phyloP scores from a whole-genome alignment of 2,329 filamentous ascomycete species.

The Chaetomiaceae sp. region DNA sequence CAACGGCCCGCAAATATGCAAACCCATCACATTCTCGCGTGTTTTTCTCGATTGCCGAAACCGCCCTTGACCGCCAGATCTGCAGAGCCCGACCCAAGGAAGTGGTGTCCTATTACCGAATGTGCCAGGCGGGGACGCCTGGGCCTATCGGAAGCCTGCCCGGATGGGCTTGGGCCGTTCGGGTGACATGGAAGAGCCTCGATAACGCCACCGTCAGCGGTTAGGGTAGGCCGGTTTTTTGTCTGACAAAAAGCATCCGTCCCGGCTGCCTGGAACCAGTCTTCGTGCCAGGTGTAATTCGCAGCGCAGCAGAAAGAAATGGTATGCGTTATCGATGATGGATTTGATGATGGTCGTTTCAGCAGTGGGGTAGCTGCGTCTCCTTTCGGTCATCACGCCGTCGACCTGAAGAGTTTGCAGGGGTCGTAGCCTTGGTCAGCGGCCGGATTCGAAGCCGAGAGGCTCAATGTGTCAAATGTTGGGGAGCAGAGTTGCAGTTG shows the following conservation, averaged over 20 bases:
- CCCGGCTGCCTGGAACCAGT: constrained; percentile 1
- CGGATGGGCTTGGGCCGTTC: too few relatives aligned
- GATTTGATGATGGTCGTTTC: too few relatives aligned
- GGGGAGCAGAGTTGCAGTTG: too few relatives aligned
- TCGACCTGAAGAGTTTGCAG: not conserved
- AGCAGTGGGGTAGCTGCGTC: too few relatives aligned
- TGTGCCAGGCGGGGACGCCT: too few relatives aligned
- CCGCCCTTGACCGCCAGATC: not conserved
- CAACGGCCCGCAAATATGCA: not conserved
- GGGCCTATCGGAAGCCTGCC: constrained; percentile 5
- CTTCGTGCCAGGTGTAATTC: not conserved
- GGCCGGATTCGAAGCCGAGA: not conserved
- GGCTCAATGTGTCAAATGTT: not conserved
- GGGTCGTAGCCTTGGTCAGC: constrained; percentile 1
- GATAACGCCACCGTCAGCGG: too few relatives aligned
- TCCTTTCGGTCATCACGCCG: too few relatives aligned
- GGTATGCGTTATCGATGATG: constrained; percentile 4
- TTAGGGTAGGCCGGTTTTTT: not conserved
- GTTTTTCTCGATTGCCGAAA: not conserved
- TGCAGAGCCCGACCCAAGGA: not conserved
- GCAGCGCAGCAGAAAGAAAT: not conserved
- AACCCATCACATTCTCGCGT: not conserved
- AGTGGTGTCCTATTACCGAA: too few relatives aligned
- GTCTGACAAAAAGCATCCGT: not conserved
- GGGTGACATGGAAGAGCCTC: too few relatives aligned